Evolutionary conservation across 345 rosid species (phyloP), one percentile per base, ranked within the genome.

Genomic region (Combretum micranthum): DNA sequence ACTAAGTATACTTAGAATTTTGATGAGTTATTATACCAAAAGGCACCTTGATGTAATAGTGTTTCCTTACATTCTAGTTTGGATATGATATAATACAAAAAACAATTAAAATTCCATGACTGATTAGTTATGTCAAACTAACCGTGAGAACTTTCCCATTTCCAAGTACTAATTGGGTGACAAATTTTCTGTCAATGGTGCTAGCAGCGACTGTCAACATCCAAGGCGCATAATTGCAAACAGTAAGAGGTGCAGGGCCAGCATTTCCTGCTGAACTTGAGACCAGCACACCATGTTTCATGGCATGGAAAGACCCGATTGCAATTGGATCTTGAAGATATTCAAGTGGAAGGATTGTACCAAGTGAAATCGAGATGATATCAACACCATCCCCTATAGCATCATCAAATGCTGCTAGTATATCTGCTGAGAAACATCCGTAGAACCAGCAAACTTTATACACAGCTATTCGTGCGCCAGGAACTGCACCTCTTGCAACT

Each of bases 341-440:
- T 22, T 66, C 50, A 0, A 3, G 3, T 2, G 64, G 17, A 0
- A 13, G 4, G 0, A 0, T 0, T 3, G 45, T 21, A 2, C 71
- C 71, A 6, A 71, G 32, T 0, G 75, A 62, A 13, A 69, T 11
- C 15, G 74, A 69, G 54, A 72, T 57, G 9, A 60, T 47, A 53
- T 61, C 64, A 2, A 68, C 70, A 13, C 77, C 72, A 19, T 72
- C 72, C 0, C 65, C 75, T 7, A 76, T 69, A 13, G 84, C 84
- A 50, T 80, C 79, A 19, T 79, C 81, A 55, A 66, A 76, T 6
- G 75, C 73, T 1, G 77, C 73, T 0, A 77, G 71, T 6, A 77
- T 61, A 56, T 73, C 81, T 0, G 69, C 73, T 4, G 12, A 22
- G 13, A 9, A 15, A 49, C 78, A 73, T 11, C 73, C 81, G 8